A percentile compares a stretch with the other conserved stretches of the same genome.
Evolutionary conservation across 2,329 filamentous ascomycete species (phyloP).

Genomic region (Colletotrichum kahawae): DNA sequence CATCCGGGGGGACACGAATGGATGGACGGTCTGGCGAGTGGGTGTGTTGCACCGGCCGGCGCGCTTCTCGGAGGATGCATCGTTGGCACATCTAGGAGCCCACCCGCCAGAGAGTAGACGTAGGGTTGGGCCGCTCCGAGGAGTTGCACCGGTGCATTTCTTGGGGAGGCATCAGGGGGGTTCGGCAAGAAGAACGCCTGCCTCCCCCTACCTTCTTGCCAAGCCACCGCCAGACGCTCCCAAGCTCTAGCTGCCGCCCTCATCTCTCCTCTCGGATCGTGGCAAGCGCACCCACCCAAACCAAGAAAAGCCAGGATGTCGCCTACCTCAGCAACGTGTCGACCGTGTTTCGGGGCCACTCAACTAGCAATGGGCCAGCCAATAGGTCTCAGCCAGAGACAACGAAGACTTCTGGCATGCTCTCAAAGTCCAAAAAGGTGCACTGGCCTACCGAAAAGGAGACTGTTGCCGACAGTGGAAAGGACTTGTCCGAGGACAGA

Average conservation of each 20-base stretch:
- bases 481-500: neutral
- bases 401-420: fast-evolving
- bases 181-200: neutral
- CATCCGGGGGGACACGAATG: neutral
- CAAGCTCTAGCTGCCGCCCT: neutral
- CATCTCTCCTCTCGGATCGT: neutral
- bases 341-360: neutral
- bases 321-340: neutral
- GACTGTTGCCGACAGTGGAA: neutral
- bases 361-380: neutral
- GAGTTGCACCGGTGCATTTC: neutral
- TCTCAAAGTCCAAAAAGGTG: neutral
- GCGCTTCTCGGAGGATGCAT: neutral
- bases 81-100: slow-evolving; percentile 3
- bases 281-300: neutral
- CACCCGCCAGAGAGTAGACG: slow-evolving; percentile 4
- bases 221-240: fast-evolving
- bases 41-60: slow-evolving; percentile 7
- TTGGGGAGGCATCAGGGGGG: slow-evolving; percentile 8
- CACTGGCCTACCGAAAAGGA: fast-evolving
- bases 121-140: slow-evolving; percentile 11
- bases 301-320: neutral
- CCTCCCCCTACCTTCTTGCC: too few relatives aligned
- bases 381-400: neutral
- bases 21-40: neutral